These are phyloP conservation scores for Fraxinus excelsior DNA, from an alignment of 257 asterid species.

Conservation along the genomic window DNA sequence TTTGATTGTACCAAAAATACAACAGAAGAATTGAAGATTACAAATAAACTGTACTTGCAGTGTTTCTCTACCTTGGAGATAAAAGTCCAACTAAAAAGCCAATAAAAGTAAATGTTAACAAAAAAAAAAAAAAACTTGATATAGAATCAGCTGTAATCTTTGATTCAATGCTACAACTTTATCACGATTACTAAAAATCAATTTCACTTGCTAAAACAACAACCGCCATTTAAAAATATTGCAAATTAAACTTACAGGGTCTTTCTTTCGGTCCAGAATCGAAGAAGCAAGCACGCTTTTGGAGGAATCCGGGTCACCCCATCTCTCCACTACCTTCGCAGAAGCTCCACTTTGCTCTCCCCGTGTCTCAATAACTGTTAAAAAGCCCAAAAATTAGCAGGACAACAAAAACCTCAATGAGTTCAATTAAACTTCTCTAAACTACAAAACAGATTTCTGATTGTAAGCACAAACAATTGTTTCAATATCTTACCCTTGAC, in stretches of 20 bases:
- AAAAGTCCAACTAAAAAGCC: not conserved
- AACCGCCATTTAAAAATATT: not conserved
- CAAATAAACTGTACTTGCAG: not conserved
- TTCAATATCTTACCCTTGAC: slow-evolving; percentile 58
- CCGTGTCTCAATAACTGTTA: slow-evolving; percentile 69
- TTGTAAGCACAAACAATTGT: not conserved
- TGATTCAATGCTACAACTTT: not conserved
- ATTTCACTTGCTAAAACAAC: not conserved
- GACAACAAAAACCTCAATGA: not conserved
- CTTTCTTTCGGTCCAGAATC: slow-evolving; percentile 59
- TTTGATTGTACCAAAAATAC: not conserved
- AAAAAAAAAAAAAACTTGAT: not conserved
- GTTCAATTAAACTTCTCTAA: not conserved
- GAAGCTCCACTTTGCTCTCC: slow-evolving; percentile 49
- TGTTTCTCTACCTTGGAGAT: not conserved
- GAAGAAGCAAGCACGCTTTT: slow-evolving; percentile 72
- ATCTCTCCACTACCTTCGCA: slow-evolving; percentile 70
- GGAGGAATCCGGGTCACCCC: slow-evolving; percentile 87
- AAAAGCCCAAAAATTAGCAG: slow-evolving; percentile 4
- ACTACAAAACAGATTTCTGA: not conserved
- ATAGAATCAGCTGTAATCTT: not conserved
- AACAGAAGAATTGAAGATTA: not conserved
- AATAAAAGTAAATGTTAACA: not conserved
- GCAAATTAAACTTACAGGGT: slow-evolving; percentile 60
- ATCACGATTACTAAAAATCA: not conserved